Base-by-base conservation (phyloP, 2,329 filamentous ascomycete species). In the Apiospora arundinis region DNA sequence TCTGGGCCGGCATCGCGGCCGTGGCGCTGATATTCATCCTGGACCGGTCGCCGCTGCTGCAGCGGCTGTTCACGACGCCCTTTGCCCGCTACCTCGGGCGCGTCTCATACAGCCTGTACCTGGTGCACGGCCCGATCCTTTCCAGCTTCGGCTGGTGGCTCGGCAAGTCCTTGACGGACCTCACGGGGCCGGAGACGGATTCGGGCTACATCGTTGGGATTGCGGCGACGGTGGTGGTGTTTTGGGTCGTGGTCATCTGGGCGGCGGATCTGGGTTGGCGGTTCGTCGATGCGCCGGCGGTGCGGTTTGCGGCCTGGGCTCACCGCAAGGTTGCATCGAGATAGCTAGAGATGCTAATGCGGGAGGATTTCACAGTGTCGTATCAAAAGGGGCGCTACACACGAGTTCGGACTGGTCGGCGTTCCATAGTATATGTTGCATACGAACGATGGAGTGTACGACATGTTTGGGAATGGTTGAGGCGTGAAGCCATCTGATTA, bases 41-140 rank as follows among this genome's bases (percentile, higher is more conserved):
- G 32, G 77, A 80, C 23, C 70, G 72, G 1, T 44, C 73, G 2
- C 72, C 67, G 0, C 71, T 74, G 11, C 52, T 81, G 21, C 78
- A 80, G 69, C 60, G 72, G 11, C 71, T 75, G 6, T 81, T 81
- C 72, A 81, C 75, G 5, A 76, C 73, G 4, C 63, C 70, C 7
- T 71, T 78, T 7, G 74, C 76, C n/a, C 76, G 76, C 69, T 80
- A 78, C 45, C 75, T 80, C 12, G 78, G 78, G 14, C 75, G 75
- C 11, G 74, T 80, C 16, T 71, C 77, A 40, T 72, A 78, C n/a
- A 78, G 76, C 18, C 73, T 80, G 9, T 80, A 79, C 46, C 68
- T 80, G 2, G 75, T 79, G 4, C 78, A 80, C 46, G 74, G 76
- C 37, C 66, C 74, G 6, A 74, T 80, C 16, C 69, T 78, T 40